Base-by-base conservation (phyloP, 2,329 filamentous ascomycete species). In the Nemania sp. region DNA sequence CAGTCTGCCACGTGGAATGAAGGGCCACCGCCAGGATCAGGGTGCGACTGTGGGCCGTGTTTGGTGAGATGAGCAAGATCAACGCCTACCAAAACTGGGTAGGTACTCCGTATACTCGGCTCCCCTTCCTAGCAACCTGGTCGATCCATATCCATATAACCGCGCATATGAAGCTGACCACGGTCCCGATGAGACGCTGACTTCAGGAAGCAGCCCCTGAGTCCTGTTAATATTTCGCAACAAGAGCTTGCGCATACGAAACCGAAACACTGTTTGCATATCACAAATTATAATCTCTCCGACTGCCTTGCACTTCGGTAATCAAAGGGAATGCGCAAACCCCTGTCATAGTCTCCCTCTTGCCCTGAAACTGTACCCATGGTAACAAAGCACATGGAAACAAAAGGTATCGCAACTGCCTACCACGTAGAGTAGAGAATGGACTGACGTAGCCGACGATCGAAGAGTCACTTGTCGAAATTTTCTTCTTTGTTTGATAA, bases 1-100 rank as follows among this genome's bases (percentile, higher is more conserved):
- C 51, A 49, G 57, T 50, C 45, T 50, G 60, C 57, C 60, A 63
- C 60, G 60, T 63, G 60, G 60, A 57, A 54, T 45, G 48, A 60
- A 54, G 49, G 57, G 49, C 57, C 53, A 57, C 52, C 1, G 49
- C 53, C 42, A 32, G 60, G 57, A 53, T 49, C 53, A 51, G 60
- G 60, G 57, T 55, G 51, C 55, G 56, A 48, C 40, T 45, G 51
- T 48, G 60, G 60, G 51, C 40, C 56, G 34, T 34, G 46, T 54
- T 35, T 11, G n/a, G 51, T 40, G 17, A 51, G 32, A 47, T 37
- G 34, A 47, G 21, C 37, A 54, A 43, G 34, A 55, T 54, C 4
- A 39, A n/a, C 12, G 15, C 35, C 25, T 29, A 7, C 25, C 7
- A 29, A n/a, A n/a, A n/a, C n/a, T n/a, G n/a, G n/a, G n/a, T n/a